Conservation (phyloP, 768 basidiomycete genomes). For the Pulveroboletus frians region DNA sequence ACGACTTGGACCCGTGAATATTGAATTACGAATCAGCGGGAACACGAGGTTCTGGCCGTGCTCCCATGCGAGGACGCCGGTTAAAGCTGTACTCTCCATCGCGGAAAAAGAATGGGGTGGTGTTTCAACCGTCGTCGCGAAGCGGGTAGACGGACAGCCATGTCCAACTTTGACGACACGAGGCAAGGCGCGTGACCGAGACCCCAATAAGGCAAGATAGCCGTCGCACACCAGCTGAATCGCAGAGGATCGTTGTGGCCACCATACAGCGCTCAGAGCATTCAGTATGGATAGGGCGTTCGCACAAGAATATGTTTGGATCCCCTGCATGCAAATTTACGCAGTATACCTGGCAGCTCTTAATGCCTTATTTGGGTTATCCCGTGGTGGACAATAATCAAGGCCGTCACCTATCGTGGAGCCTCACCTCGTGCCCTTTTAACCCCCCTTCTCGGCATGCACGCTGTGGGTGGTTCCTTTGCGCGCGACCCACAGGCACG, state of each 20-base stretch:
- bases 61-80: constrained; percentile 16
- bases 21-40: constrained; percentile 18
- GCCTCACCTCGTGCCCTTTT: constrained; percentile 8
- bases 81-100: constrained; percentile 17
- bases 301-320: too few species aligned
- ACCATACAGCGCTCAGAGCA: too few species aligned
- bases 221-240: too few species aligned
- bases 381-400: too few species aligned
- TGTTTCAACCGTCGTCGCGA: constrained; percentile 15
- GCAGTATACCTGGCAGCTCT: too few species aligned
- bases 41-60: constrained; percentile 21
- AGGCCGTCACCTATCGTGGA: too few species aligned
- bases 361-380: too few species aligned
- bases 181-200: constrained; percentile 19
- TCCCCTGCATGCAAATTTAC: too few species aligned
- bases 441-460: not conserved
- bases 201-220: constrained; percentile 4
- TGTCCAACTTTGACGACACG: constrained; percentile 13
- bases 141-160: not conserved
- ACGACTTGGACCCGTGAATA: constrained; percentile 6
- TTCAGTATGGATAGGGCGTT: too few species aligned
- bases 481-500: constrained; percentile 11
- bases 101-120: constrained; percentile 6
- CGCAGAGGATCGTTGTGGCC: too few species aligned
- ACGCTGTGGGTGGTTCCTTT: constrained; percentile 49